Evolutionary conservation across 2,329 filamentous ascomycete genomes (phyloP).

Genomic region (Raffaelea albimanens): DNA sequence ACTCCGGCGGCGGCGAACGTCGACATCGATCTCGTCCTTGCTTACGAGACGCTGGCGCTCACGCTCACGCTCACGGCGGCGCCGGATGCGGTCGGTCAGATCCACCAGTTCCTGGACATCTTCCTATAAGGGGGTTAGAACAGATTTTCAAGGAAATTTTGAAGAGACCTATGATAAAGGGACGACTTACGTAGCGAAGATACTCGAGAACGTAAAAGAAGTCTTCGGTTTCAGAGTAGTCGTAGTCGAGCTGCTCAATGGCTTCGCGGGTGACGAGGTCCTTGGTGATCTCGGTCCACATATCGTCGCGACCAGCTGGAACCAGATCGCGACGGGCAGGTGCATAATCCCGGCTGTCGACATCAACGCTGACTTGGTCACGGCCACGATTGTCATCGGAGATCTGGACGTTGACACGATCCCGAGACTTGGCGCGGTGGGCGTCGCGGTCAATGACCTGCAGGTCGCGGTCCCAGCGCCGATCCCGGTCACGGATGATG

Average conservation of each 20-base stretch:
- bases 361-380: slow-evolving; percentile 44
- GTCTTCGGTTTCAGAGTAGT: slow-evolving; percentile 79
- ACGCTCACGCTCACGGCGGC: slow-evolving; percentile 48
- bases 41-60: slow-evolving; percentile 33
- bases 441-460: no score
- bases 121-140: slow-evolving; percentile 44
- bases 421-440: slow-evolving; percentile 17
- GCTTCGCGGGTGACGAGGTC: slow-evolving; percentile 82
- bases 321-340: slow-evolving; percentile 25
- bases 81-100: slow-evolving; percentile 72
- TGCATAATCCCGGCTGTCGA: slow-evolving; percentile 29
- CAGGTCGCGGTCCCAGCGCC: slow-evolving; percentile 22
- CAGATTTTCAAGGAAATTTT: background rate
- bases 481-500: slow-evolving; percentile 11
- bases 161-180: background rate
- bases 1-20: slow-evolving; percentile 27
- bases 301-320: slow-evolving; percentile 45
- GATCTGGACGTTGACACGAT: slow-evolving; percentile 36
- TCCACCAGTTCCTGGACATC: slow-evolving; percentile 79
- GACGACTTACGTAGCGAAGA: slow-evolving; percentile 65
- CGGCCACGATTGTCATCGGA: slow-evolving; percentile 30
- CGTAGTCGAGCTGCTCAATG: slow-evolving; percentile 74
- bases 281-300: slow-evolving; percentile 97
- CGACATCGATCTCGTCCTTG: slow-evolving; percentile 27
- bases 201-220: slow-evolving; percentile 94